These are phyloP conservation scores for Stropharia rugosoannulata DNA, from an alignment of 768 basidiomycete genomes.

Conservation along the genomic window DNA sequence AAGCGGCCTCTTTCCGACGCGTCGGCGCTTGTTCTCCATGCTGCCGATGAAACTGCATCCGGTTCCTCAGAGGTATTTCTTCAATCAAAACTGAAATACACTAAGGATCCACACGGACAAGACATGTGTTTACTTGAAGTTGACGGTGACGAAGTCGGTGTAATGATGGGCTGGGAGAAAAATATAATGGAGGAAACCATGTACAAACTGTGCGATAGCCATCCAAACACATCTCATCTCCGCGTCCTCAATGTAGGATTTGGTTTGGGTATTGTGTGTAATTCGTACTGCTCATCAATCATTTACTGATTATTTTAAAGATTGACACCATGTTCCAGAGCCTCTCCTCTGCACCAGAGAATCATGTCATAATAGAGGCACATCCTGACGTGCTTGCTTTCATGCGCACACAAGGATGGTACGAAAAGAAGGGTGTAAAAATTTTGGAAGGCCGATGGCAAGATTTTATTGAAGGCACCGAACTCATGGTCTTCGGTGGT, in stretches of 20 bases:
- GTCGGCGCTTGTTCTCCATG: slow-evolving; percentile 39
- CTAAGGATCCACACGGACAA: slow-evolving; percentile 70
- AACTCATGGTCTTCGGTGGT: slow-evolving; percentile 61
- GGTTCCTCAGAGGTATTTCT: slow-evolving; percentile 72
- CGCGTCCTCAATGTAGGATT: slow-evolving; percentile 90
- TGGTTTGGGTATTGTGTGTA: slow-evolving; percentile 84
- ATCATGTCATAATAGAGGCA: slow-evolving; percentile 92
- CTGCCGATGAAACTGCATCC: slow-evolving; percentile 54
- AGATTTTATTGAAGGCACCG: slow-evolving; percentile 65
- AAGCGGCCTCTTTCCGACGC: slow-evolving; percentile 38
- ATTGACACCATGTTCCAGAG: slow-evolving; percentile 82
- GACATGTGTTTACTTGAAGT: slow-evolving; percentile 75
- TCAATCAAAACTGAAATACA: slow-evolving; percentile 65
- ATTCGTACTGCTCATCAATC: not conserved
- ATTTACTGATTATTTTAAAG: slow-evolving; percentile 36
- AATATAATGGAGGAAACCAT: slow-evolving; percentile 88
- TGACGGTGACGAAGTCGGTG: slow-evolving; percentile 80
- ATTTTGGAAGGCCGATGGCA: slow-evolving; percentile 95
- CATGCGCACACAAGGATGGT: slow-evolving; percentile 79
- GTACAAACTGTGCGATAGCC: slow-evolving; percentile 51
- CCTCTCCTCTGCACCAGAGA: slow-evolving; percentile 52
- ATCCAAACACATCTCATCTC: slow-evolving; percentile 49
- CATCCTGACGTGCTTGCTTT: slow-evolving; percentile 88
- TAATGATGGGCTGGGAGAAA: slow-evolving; percentile 99
- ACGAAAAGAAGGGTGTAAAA: slow-evolving; percentile 70